Evolutionary conservation across 495 filamentous ascomycete species (phyloP).

Genomic region (Penicillium bialowiezense): DNA sequence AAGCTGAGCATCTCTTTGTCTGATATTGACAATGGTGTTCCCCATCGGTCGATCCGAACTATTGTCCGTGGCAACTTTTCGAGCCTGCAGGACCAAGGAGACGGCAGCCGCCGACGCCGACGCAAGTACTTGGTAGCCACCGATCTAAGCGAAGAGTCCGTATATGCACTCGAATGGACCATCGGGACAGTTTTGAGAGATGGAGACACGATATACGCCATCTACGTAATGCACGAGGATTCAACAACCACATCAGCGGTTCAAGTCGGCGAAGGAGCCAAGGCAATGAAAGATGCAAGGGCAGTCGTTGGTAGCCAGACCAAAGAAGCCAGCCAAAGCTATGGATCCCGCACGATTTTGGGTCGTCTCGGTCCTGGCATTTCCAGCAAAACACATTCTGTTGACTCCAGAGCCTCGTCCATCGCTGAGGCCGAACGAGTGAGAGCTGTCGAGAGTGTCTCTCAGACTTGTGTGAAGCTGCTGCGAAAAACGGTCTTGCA

Average conservation of each 20-base stretch:
- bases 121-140: constrained; percentile 91
- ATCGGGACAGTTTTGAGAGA: constrained; percentile 94
- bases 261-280: constrained; percentile 56
- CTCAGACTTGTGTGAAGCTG: constrained; percentile 73
- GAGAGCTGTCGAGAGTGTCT: constrained; percentile 72
- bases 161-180: constrained; percentile 94
- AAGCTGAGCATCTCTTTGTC: constrained; percentile 77
- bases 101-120: constrained; percentile 67
- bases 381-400: constrained; percentile 42
- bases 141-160: constrained; percentile 88
- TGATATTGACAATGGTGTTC: constrained; percentile 67
- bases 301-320: constrained; percentile 55
- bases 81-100: constrained; percentile 68
- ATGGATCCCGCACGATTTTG: constrained; percentile 33
- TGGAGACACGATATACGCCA: constrained; percentile 87
- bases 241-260: constrained; percentile 36
- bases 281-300: constrained; percentile 68
- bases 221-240: constrained; percentile 90
- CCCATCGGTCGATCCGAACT: constrained; percentile 79
- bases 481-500: constrained; percentile 88
- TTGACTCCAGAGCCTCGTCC: constrained; percentile 43
- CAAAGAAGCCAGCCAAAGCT: constrained; percentile 33
- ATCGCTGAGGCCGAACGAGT: constrained; percentile 74
- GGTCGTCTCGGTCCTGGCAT: constrained; percentile 34
- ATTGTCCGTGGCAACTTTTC: constrained; percentile 84